These are phyloP conservation scores for Penicillium rolfsii DNA, from an alignment of 2,329 filamentous ascomycete genomes.

Conservation along the genomic window DNA sequence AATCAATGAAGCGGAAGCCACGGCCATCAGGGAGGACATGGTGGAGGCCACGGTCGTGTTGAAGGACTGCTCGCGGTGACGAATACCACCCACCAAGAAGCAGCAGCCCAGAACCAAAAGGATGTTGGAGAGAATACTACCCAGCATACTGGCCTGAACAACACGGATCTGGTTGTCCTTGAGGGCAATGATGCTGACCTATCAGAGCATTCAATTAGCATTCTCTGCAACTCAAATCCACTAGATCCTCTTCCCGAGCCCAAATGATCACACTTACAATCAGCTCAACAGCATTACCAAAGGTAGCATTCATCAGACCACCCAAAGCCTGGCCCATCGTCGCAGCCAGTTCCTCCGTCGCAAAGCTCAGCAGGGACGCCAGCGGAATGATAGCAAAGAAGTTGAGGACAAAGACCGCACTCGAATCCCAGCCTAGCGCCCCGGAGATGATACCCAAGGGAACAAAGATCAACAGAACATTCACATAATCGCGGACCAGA, in stretches of 20 bases:
- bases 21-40: slow-evolving; percentile 70
- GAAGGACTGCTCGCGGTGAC: slow-evolving; percentile 68
- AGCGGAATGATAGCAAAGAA: slow-evolving; percentile 67
- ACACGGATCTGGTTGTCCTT: slow-evolving; percentile 85
- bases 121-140: slow-evolving; percentile 92
- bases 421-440: slow-evolving; percentile 62
- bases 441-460: slow-evolving; percentile 65
- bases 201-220: slow-evolving; percentile 43
- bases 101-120: slow-evolving; percentile 83
- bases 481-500: slow-evolving; percentile 57
- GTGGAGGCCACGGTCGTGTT: slow-evolving; percentile 56
- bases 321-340: slow-evolving; percentile 65
- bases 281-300: slow-evolving; percentile 68
- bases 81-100: slow-evolving; percentile 74
- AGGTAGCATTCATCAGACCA: slow-evolving; percentile 67
- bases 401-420: slow-evolving; percentile 64
- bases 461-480: slow-evolving; percentile 66
- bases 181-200: slow-evolving; percentile 92
- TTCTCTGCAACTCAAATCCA: not conserved
- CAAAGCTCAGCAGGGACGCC: slow-evolving; percentile 65
- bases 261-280: slow-evolving; percentile 60
- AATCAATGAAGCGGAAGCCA: slow-evolving; percentile 76
- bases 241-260: too few species aligned
- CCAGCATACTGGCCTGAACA: slow-evolving; percentile 97
- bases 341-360: slow-evolving; percentile 64